A percentile compares a stretch with the other conserved stretches of the same genome.
These are phyloP conservation scores for Puccinia polysora DNA, from an alignment of 1,284 basidiomycete species.

Conservation along the genomic window DNA sequence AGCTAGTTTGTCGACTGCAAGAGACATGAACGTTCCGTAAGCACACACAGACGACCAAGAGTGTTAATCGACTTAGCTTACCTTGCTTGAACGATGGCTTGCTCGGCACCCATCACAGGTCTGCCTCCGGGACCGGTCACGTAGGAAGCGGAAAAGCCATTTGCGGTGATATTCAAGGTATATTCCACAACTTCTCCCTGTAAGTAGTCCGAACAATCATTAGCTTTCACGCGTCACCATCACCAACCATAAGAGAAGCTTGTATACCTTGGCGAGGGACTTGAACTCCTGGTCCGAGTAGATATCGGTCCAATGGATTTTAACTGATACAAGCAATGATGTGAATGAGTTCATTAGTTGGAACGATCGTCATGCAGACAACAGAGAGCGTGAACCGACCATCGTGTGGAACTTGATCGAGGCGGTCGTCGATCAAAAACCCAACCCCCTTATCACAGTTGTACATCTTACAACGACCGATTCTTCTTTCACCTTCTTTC, in stretches of 20 bases:
- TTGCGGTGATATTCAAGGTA: slow-evolving; percentile 42
- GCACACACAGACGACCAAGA: background rate
- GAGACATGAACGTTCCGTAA: background rate
- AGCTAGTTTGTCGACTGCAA: slow-evolving; percentile 42
- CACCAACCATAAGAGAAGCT: background rate
- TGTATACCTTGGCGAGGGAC: slow-evolving; percentile 35
- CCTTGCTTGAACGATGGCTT: slow-evolving; percentile 43
- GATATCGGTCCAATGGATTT: slow-evolving; percentile 43
- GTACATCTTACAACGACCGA: slow-evolving; percentile 43
- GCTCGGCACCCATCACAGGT: slow-evolving; percentile 42
- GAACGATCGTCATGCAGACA: background rate
- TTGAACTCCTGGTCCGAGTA: slow-evolving; percentile 43
- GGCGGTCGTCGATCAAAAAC: slow-evolving; percentile 42
- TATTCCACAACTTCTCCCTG: slow-evolving; percentile 43
- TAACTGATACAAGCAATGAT: slow-evolving; percentile 15
- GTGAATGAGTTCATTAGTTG: background rate
- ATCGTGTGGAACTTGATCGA: slow-evolving; percentile 37
- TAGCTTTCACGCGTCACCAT: background rate
- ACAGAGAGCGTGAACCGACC: too few species aligned
- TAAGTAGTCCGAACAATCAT: background rate
- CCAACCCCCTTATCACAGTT: slow-evolving; percentile 43
- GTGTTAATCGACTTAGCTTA: background rate
- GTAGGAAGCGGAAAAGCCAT: slow-evolving; percentile 41
- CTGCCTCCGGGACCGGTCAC: slow-evolving; percentile 38
- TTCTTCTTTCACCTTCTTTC: slow-evolving; percentile 40